Percentiles rank a stretch among this genome's conserved stretches.
Evolutionary conservation across 257 asterid genomes (phyloP).

Genomic region (Nicotiana otophora): DNA sequence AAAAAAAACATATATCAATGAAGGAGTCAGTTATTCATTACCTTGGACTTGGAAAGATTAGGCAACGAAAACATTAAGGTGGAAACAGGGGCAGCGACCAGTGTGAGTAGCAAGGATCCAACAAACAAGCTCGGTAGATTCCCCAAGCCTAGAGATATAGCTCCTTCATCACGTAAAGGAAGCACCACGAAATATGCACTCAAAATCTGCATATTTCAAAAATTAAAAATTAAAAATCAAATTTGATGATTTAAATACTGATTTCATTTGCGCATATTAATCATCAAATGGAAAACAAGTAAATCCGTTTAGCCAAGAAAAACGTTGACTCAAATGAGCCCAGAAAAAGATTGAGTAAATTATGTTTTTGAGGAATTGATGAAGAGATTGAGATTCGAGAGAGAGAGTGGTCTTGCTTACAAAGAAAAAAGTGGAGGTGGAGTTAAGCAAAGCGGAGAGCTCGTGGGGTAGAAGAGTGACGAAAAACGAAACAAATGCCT

Average conservation of each 20-base stretch:
- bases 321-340: too few species aligned
- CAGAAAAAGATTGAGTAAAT: too few species aligned
- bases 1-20: neutral
- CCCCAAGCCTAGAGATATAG: slow-evolving; percentile 85
- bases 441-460: slow-evolving; percentile 57
- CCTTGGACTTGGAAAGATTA: slow-evolving; percentile 90
- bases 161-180: slow-evolving; percentile 98
- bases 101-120: slow-evolving; percentile 82
- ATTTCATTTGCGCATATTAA: neutral
- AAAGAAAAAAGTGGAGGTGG: slow-evolving; percentile 79
- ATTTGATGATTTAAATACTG: too few species aligned
- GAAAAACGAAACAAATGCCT: slow-evolving; percentile 56
- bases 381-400: too few species aligned
- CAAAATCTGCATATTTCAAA: slow-evolving; percentile 57
- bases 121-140: slow-evolving; percentile 73
- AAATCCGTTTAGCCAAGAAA: neutral
- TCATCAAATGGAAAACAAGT: neutral
- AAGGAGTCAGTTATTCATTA: slow-evolving; percentile 9
- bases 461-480: slow-evolving; percentile 85
- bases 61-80: slow-evolving; percentile 85
- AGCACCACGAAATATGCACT: slow-evolving; percentile 96
- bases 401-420: slow-evolving; percentile 28
- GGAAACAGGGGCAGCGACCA: slow-evolving; percentile 89
- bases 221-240: neutral
- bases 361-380: neutral